A percentile compares a stretch with the other conserved stretches of the same genome.
Conservation (phyloP, 768 basidiomycete species). For the Boletus reticuloceps region DNA sequence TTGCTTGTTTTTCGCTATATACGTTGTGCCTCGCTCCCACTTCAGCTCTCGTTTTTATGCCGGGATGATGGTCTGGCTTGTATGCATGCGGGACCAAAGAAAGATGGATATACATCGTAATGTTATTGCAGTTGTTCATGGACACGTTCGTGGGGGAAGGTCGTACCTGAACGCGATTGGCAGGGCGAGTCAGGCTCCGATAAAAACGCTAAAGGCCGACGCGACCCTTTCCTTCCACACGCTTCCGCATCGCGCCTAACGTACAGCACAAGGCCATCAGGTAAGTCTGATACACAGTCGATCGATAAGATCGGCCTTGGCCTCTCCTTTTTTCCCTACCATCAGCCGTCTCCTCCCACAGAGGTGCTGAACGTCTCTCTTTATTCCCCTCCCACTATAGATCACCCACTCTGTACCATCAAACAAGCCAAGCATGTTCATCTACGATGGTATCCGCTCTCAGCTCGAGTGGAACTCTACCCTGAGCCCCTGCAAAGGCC, state of each 20-base stretch:
- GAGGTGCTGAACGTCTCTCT: conserved; percentile 12
- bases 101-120: conserved; percentile 24
- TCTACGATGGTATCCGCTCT: conserved; percentile 60
- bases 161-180: conserved; percentile 10
- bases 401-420: too few relatives aligned
- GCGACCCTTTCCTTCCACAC: not conserved
- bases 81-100: conserved; percentile 3
- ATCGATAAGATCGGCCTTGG: conserved; percentile 17
- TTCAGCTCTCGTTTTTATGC: conserved; percentile 6
- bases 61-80: conserved; percentile 10
- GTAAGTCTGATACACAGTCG: conserved; percentile 18
- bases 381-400: conserved; percentile 5
- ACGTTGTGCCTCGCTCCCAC: conserved; percentile 20
- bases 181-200: not conserved
- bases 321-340: conserved; percentile 13
- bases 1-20: conserved; percentile 28
- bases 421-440: conserved; percentile 59
- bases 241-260: conserved; percentile 10
- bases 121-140: conserved; percentile 16
- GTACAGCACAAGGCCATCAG: not conserved
- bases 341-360: conserved; percentile 12
- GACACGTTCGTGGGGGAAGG: conserved; percentile 28
- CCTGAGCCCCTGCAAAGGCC: conserved; percentile 69
- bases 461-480: conserved; percentile 93
- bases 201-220: conserved; percentile 8